Evolutionary conservation across 805 yeast species (phyloP).

Genomic region (Yarrowia osloensis): DNA sequence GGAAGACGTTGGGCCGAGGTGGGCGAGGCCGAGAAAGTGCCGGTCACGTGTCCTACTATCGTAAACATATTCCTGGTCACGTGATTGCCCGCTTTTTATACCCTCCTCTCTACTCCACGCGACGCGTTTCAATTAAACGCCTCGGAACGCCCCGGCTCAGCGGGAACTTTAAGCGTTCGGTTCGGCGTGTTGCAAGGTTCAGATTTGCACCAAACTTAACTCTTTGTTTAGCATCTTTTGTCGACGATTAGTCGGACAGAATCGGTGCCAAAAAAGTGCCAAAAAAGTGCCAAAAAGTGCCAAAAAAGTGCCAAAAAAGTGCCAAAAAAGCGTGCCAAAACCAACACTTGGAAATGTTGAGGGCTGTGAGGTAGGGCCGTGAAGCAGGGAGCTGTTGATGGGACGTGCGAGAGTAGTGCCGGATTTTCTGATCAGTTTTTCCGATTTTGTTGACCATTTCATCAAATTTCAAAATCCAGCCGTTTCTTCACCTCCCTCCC

Average conservation of each 20-base stretch:
- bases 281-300: neutral
- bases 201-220: neutral
- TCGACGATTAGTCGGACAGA: neutral
- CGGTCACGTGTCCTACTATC: neutral
- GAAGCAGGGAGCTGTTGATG: too few species aligned
- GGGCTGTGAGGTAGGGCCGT: too few species aligned
- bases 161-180: neutral
- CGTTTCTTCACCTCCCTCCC: too few species aligned
- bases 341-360: neutral
- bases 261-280: neutral
- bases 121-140: conserved; percentile 17
- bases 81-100: too few species aligned
- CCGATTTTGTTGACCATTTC: too few species aligned
- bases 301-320: too few species aligned
- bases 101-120: too few species aligned
- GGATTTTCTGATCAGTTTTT: neutral
- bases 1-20: too few species aligned
- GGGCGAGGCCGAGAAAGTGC: too few species aligned
- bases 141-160: neutral
- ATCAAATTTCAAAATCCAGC: too few species aligned
- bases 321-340: neutral
- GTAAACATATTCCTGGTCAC: too few species aligned
- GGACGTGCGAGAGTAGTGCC: too few species aligned
- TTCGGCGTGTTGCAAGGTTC: neutral
- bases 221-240: neutral